These are phyloP conservation scores for Parmelia sp. DNA, from an alignment of 495 filamentous ascomycete genomes.

Conservation along the genomic window DNA sequence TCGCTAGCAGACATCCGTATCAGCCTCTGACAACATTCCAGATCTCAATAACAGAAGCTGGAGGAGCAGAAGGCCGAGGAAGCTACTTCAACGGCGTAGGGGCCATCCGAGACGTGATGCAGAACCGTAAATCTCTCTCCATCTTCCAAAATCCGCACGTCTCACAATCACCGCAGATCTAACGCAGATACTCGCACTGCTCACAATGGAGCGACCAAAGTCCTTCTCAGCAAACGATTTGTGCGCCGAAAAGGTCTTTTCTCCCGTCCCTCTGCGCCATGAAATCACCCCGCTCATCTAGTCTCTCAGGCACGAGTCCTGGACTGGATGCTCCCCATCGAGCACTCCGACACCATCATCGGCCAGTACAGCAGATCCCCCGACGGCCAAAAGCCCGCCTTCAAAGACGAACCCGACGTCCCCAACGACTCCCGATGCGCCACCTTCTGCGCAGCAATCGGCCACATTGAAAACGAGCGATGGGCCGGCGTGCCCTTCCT, in stretches of 20 bases:
- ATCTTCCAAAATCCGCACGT: constrained; percentile 3
- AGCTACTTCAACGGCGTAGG: constrained; percentile 99
- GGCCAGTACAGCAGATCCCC: constrained; percentile 77
- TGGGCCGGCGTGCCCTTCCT: constrained; percentile 88
- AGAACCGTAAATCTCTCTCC: constrained; percentile 57
- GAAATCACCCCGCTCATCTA: not conserved
- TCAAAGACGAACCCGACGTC: constrained; percentile 84
- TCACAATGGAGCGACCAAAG: constrained; percentile 96
- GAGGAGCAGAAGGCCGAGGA: constrained; percentile 94
- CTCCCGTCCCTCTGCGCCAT: not conserved
- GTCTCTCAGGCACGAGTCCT: constrained; percentile 50
- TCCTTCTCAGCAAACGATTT: constrained; percentile 97
- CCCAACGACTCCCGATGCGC: constrained; percentile 77
- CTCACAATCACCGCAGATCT: constrained; percentile 48
- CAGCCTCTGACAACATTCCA: constrained; percentile 25
- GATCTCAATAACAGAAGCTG: constrained; percentile 98
- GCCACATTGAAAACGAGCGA: constrained; percentile 81
- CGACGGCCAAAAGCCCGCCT: constrained; percentile 73
- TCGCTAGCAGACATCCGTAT: not conserved
- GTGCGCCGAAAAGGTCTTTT: constrained; percentile 81
- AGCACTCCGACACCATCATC: constrained; percentile 82
- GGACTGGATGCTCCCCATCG: constrained; percentile 68
- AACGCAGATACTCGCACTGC: constrained; percentile 86
- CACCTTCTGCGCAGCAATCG: constrained; percentile 79
- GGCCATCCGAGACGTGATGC: constrained; percentile 97